Conservation (phyloP, 495 filamentous ascomycete genomes). For the Endocarpon pusillum region DNA sequence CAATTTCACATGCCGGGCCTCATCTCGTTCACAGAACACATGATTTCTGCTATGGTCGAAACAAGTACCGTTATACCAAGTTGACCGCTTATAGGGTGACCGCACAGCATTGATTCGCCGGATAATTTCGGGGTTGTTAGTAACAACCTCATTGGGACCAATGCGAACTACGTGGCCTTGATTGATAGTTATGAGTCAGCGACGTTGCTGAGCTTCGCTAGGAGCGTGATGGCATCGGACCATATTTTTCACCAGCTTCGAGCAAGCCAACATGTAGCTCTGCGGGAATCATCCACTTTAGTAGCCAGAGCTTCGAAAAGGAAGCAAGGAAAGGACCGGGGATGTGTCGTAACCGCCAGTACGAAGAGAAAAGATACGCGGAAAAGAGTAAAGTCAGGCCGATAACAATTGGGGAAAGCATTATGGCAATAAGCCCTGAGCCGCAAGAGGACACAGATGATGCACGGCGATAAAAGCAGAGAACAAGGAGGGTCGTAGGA, state of each 20-base stretch:
- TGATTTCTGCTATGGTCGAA: not conserved
- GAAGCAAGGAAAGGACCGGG: not conserved
- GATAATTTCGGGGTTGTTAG: not conserved
- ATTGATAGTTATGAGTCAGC: too few relatives aligned
- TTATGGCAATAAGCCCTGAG: too few relatives aligned
- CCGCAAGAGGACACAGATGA: too few relatives aligned
- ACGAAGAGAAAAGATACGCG: too few relatives aligned
- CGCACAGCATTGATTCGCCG: not conserved
- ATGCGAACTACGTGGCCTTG: too few relatives aligned
- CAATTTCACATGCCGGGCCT: not conserved
- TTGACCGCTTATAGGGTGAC: not conserved
- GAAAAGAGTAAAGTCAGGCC: too few relatives aligned
- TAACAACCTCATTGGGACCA: constrained; percentile 1
- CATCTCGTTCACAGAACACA: not conserved
- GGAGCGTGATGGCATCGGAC: not conserved
- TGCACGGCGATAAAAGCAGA: too few relatives aligned
- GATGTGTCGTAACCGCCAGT: not conserved
- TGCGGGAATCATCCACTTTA: not conserved
- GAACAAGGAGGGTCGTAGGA: too few relatives aligned
- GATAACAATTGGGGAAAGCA: too few relatives aligned
- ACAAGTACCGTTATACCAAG: not conserved
- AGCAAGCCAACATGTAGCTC: not conserved
- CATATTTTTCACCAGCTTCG: not conserved
- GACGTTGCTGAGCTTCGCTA: too few relatives aligned
- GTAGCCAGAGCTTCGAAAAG: not conserved